Evolutionary conservation across 2,329 filamentous ascomycete species (phyloP).

Genomic region (Aspergillus persii): DNA sequence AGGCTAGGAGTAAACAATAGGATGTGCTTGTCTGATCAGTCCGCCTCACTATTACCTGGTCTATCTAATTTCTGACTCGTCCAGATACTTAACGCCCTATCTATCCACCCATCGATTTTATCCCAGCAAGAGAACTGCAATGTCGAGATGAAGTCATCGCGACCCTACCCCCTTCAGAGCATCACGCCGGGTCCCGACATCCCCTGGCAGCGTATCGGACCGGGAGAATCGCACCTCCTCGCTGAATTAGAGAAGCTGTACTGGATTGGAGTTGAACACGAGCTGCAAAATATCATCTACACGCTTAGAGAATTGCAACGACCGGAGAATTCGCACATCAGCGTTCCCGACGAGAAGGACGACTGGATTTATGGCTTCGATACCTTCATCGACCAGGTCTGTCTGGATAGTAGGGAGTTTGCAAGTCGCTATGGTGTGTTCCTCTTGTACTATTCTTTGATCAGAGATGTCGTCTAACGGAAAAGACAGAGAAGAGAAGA

Average conservation of each 20-base stretch:
- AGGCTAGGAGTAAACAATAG: no score
- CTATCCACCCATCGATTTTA: no score
- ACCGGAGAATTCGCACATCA: constrained; percentile 12
- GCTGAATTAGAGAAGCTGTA: constrained; percentile 31
- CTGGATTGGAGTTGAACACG: constrained; percentile 36
- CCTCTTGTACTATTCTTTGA: background rate
- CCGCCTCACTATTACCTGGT: background rate
- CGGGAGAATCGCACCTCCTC: constrained; percentile 13
- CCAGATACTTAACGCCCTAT: no score
- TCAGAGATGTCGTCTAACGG: background rate
- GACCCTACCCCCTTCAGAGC: background rate
- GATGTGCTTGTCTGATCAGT: background rate
- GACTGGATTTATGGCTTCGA: constrained; percentile 39
- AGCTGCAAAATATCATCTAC: constrained; percentile 34
- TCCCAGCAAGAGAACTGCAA: background rate
- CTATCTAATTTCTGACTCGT: no score
- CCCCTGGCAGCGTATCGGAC: constrained; percentile 6
- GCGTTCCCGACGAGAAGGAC: constrained; percentile 27
- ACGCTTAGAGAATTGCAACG: constrained; percentile 35
- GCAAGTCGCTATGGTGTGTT: constrained; percentile 17
- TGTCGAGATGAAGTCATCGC: background rate
- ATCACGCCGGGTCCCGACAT: background rate
- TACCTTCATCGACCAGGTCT: constrained; percentile 41
- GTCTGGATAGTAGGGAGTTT: constrained; percentile 26
- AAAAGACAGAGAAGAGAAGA: background rate